Evolutionary conservation across 2,329 filamentous ascomycete genomes (phyloP), one percentile per base, ranked within the genome.

Genomic region (Aureobasidium zeae): DNA sequence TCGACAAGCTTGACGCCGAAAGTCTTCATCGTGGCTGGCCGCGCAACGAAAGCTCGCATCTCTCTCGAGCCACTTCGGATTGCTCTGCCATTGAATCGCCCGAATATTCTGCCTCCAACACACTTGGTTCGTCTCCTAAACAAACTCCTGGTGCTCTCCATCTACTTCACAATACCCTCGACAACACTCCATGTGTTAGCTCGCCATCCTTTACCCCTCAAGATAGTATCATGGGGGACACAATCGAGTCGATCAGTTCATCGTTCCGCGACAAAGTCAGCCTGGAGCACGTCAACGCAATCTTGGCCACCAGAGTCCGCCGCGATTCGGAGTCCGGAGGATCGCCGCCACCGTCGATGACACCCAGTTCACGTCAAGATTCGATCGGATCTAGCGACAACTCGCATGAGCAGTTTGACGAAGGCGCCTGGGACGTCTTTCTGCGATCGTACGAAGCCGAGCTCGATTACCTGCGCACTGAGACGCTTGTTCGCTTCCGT

Each of bases 401-500:
- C 17, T 19, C 15, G 12, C 15, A 45, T 15, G 49, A 30, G 29
- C 24, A 30, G 28, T 58, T 57, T 45, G 52, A 58, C 43, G 54
- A 55, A 30, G 49, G 49, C 24, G 55, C 57, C 24, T 59, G 57
- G 59, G 56, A 58, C 42, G 50, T 49, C 15, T 61, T 56, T 48
- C 28, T 54, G 24, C 49, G 48, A 32, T 48, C 51, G 3, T 58
- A 53, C 49, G 49, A 55, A 24, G 57, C 54, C 16, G 59, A 63
- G 49, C 46, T 60, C 16, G 34, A 44, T 13, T 59, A 66, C 34
- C 50, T 69, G 28, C 62, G 62, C 46, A 57, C 58, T 24, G 58
- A 62, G 44, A 56, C 61, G n/a, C 53, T 69, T 22, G 59, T 63
- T 3, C 64, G 66, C 41, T 61, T 71, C 44, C 63, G 63, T 24